Base-by-base conservation (phyloP, 1,139 yeast genomes). In the Arxiozyma heterogenica region DNA sequence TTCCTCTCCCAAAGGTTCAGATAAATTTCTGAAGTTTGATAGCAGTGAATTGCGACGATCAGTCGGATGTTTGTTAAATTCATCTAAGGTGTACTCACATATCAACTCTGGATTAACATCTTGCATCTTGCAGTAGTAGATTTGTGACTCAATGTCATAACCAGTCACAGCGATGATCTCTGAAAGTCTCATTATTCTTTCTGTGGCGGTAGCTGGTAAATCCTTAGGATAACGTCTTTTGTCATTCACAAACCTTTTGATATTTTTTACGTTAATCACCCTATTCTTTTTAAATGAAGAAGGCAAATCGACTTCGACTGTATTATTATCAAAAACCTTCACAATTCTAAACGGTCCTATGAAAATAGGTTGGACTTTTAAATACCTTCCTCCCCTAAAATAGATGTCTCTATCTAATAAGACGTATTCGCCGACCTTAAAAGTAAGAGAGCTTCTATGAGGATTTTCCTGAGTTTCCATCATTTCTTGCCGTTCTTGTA, bases 361-460 rank as follows among this genome's bases (percentile, higher is more conserved):
- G 34, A 50, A 58, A 11, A 53, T 39, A 41, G 56, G 54, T 51
- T 53, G 55, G 12, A 54, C 21, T 34, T 58, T 58, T 21, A 39
- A 3, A 34, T 57, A 55, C n/a, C 39, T 44, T 25, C 55, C 58
- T 15, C 50, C 52, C 18, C 47, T 44, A 41, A 47, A 53, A 42
- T 55, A 55, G 17, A 52, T 53, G 7, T 56, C 53, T 15, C 55
- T 20, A 34, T 54, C 51, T n/a, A 58, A 38, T 39, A 58, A 23
- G 1, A 89, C 86, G 69, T 78, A 84, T 73, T 93, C 98, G 73
- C 93, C 93, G 50, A 91, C 96, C 9, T 98, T 93, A 74, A 93
- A 93, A 21, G 97, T 93, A 55, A 93, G 97, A 54, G 98, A 97
- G 74, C 91, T 98, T 59, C 98, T 98, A n/a, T 17, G 20, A 5